A percentile compares a stretch with the other conserved stretches of the same genome.
phyloP scores from a whole-genome alignment of 2,329 filamentous ascomycete genomes.

The Hymenoscyphus scutula region DNA sequence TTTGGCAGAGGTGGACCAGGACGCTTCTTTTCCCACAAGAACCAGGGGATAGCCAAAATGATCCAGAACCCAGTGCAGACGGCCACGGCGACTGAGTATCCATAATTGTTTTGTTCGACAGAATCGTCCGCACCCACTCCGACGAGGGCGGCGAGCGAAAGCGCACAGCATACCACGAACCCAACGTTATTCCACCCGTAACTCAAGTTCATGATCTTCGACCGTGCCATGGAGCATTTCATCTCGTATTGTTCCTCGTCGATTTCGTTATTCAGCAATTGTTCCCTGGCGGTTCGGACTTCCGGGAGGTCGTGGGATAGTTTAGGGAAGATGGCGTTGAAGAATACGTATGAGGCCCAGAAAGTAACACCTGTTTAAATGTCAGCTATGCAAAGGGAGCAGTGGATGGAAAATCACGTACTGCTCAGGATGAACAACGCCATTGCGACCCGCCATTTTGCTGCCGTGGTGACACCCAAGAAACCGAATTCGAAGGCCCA shows the following conservation, averaged over 20 bases:
- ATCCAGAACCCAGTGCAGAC: slow-evolving; percentile 36
- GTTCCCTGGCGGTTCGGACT: slow-evolving; percentile 26
- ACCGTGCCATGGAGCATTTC: slow-evolving; percentile 32
- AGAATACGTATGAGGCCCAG: slow-evolving; percentile 37
- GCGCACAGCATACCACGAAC: slow-evolving; percentile 30
- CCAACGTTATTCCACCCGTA: slow-evolving; percentile 35
- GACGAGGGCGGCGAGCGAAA: slow-evolving; percentile 31
- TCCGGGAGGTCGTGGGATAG: slow-evolving; percentile 34
- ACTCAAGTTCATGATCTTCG: slow-evolving; percentile 36
- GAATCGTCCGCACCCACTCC: slow-evolving; percentile 32
- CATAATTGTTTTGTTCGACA: slow-evolving; percentile 32
- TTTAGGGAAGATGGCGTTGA: slow-evolving; percentile 36
- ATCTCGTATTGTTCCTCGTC: slow-evolving; percentile 30
- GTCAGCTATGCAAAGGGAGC: background rate
- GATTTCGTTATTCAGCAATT: slow-evolving; percentile 26
- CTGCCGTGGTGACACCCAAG: slow-evolving; percentile 28
- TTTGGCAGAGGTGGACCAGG: slow-evolving; percentile 32
- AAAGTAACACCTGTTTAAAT: slow-evolving; percentile 30
- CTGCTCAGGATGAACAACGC: slow-evolving; percentile 35
- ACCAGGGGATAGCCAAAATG: slow-evolving; percentile 35
- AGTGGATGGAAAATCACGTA: slow-evolving; percentile 17
- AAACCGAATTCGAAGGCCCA: slow-evolving; percentile 36
- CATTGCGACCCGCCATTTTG: slow-evolving; percentile 34
- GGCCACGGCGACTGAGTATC: slow-evolving; percentile 34
- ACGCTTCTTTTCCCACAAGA: slow-evolving; percentile 35